These are phyloP conservation scores for Cryptococcus sp. DNA, from an alignment of 1,284 basidiomycete species.

Conservation along the genomic window DNA sequence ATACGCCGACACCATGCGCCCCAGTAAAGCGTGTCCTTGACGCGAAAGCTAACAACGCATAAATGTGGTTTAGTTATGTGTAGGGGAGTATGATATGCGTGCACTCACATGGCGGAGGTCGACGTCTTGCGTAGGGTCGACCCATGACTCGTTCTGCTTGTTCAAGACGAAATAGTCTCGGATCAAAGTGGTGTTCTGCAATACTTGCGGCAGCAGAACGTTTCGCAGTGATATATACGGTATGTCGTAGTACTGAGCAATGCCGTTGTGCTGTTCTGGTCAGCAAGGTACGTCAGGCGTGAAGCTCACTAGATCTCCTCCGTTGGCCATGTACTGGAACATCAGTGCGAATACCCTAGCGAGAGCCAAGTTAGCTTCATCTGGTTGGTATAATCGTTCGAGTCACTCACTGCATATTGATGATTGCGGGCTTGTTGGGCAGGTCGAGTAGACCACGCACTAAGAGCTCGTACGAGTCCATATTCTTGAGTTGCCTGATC, in stretches of 20 bases:
- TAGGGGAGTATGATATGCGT: background rate
- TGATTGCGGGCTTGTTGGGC: constrained; percentile 38
- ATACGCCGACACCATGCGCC: constrained; percentile 39
- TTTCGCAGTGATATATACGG: constrained; percentile 43
- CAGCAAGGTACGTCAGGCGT: background rate
- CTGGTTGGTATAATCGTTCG: background rate
- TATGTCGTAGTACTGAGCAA: constrained; percentile 46
- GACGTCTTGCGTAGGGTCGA: constrained; percentile 23
- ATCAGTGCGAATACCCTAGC: constrained; percentile 41
- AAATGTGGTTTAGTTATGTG: background rate
- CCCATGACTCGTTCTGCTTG: constrained; percentile 10
- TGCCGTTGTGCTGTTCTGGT: constrained; percentile 31
- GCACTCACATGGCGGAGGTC: constrained; percentile 46
- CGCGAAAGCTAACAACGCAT: constrained; percentile 15
- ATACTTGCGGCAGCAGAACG: constrained; percentile 27
- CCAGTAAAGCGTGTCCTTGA: constrained; percentile 39
- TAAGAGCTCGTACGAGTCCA: constrained; percentile 40
- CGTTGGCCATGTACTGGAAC: constrained; percentile 35
- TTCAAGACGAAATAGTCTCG: constrained; percentile 27
- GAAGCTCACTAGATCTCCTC: constrained; percentile 36
- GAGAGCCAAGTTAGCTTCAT: constrained; percentile 4
- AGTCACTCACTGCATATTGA: constrained; percentile 37
- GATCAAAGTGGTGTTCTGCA: constrained; percentile 26
- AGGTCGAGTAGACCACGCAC: constrained; percentile 40
- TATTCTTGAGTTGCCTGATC: constrained; percentile 20